phyloP scores from a whole-genome alignment of 805 yeast species.

The Kuraishia piskuri region DNA sequence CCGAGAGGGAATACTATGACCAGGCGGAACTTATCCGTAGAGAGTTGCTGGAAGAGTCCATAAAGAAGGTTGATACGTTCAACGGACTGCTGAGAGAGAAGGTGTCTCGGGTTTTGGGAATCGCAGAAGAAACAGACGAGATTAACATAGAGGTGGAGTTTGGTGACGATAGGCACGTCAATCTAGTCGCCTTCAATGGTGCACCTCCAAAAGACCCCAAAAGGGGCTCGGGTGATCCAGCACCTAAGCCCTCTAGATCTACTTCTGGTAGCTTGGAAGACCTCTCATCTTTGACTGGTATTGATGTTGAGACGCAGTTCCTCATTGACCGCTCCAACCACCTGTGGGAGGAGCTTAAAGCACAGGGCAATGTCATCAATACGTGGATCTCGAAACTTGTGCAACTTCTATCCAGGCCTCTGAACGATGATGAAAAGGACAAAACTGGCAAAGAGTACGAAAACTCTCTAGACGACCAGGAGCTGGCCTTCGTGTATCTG shows the following conservation, averaged over 20 bases:
- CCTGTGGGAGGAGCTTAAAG: conserved; percentile 31
- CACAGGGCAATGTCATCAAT: conserved; percentile 43
- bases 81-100: not conserved
- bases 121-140: not conserved
- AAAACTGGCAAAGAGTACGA: conserved; percentile 71
- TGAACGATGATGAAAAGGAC: conserved; percentile 21
- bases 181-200: not conserved
- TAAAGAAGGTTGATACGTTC: conserved; percentile 23
- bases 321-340: conserved; percentile 2
- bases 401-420: conserved; percentile 35
- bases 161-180: not conserved
- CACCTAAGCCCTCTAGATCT: not conserved
- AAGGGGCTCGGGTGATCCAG: too few species aligned
- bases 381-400: conserved; percentile 38
- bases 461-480: conserved; percentile 67
- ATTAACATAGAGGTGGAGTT: not conserved
- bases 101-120: not conserved
- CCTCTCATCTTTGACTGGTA: not conserved
- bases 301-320: not conserved
- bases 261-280: not conserved
- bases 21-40: conserved; percentile 56
- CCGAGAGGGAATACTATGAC: conserved; percentile 46
- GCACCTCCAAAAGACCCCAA: not conserved
- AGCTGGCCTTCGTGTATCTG: conserved; percentile 50
- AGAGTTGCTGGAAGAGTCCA: conserved; percentile 35